These are phyloP conservation scores for Aspergillus coremiiformis DNA, from an alignment of 495 filamentous ascomycete genomes.

Conservation along the genomic window DNA sequence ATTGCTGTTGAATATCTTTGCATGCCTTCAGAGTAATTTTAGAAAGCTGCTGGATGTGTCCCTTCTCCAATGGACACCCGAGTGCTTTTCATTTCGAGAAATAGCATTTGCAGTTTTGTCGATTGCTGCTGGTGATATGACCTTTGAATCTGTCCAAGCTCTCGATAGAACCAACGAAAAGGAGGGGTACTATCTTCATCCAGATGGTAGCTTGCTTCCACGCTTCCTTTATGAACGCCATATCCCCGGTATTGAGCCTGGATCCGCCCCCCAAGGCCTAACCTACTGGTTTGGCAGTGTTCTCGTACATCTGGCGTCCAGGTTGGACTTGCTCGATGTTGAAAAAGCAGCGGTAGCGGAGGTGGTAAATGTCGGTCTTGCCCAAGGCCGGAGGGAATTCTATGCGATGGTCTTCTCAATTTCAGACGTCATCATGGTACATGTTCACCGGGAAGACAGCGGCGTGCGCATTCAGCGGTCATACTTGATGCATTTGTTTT, in stretches of 20 bases:
- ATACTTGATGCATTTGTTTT: conserved; percentile 8
- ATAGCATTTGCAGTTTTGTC: conserved; percentile 16
- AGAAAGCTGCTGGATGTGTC: conserved; percentile 3
- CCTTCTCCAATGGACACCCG: conserved; percentile 6
- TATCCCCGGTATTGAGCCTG: conserved; percentile 7
- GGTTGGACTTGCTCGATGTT: conserved; percentile 13
- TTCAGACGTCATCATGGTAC: conserved; percentile 12
- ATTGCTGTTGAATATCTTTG: background rate
- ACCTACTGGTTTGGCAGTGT: conserved; percentile 14
- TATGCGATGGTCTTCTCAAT: conserved; percentile 16
- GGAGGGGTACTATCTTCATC: conserved; percentile 14
- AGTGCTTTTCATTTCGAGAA: conserved; percentile 12
- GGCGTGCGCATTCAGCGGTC: conserved; percentile 6
- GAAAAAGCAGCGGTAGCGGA: conserved; percentile 14
- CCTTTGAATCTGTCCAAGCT: background rate
- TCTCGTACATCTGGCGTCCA: conserved; percentile 10
- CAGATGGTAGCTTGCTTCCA: conserved; percentile 7
- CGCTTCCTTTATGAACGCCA: conserved; percentile 12
- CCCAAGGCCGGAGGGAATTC: conserved; percentile 7
- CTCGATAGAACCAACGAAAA: conserved; percentile 5
- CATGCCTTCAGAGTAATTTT: background rate
- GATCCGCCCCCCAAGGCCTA: conserved; percentile 13
- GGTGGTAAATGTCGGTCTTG: conserved; percentile 10
- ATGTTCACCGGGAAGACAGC: background rate
- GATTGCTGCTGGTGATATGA: conserved; percentile 13